Base-by-base conservation (phyloP, 2,329 filamentous ascomycete species). In the Fusarium sp. region DNA sequence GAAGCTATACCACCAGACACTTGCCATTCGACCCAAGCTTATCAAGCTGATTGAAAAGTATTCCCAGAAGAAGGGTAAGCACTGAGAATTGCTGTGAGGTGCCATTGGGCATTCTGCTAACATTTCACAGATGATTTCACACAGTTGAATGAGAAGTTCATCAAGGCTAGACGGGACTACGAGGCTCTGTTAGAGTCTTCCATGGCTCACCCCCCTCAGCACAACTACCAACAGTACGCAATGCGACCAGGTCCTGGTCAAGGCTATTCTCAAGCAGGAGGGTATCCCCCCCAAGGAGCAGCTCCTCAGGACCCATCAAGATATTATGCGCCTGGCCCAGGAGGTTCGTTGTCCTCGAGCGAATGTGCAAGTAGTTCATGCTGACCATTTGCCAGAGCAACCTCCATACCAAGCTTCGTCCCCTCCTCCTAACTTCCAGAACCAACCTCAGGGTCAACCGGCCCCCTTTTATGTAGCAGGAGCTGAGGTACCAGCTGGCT, bases 21-120 rank as follows among this genome's bases (percentile, higher is more conserved):
- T 98, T 67, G 92, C 94, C 5, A 99, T 99, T 74, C 88, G 96
- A 31, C 96, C 96, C 14, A 99, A 99, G 82, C 83, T 99, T 65
- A 98, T 99, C 77, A 96, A 98, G 81, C 83, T 99, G 48, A 99
- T 99, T 77, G 96, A 96, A 66, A 98, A 98, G 78, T 99, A 99
- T 77, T 98, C 96, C 11, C 96, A 99, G 78, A 98, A 97, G 87
- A 99, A 99, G 82, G 96, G 58, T 45, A 9, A 40, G 39, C 20
- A 33, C 29, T 27, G n/a, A 11, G n/a, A 9, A 14, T 6, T 21
- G 13, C n/a, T 35, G 4, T 6, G 25, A n/a, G n/a, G n/a, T n/a
- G n/a, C n/a, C 11, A n/a, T 23, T 6, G 14, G 11, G 11, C 10
- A 18, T 21, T 6, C 17, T 14, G 9, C 47, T 61, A 45, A 59